Conservation (phyloP, 2,329 filamentous ascomycete genomes). For the Microsporum audouinii region DNA sequence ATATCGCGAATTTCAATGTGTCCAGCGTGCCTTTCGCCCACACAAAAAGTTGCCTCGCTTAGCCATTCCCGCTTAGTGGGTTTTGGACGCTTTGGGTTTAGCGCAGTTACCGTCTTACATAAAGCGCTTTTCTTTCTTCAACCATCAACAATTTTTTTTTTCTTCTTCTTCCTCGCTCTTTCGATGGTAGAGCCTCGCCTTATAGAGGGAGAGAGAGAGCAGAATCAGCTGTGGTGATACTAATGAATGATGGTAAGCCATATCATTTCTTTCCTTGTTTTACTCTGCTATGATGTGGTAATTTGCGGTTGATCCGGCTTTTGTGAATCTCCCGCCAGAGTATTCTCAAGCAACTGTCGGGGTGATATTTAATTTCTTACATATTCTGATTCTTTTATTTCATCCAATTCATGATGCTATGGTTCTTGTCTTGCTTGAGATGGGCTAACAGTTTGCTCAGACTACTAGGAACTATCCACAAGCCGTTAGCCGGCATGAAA, state of each 20-base stretch:
- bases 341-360: slow-evolving; percentile 60
- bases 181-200: slow-evolving; percentile 4
- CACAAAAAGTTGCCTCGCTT: slow-evolving; percentile 14
- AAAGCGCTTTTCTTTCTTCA: slow-evolving; percentile 3
- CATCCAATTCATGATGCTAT: neutral
- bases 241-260: slow-evolving; percentile 16
- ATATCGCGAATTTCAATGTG: slow-evolving; percentile 16
- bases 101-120: slow-evolving; percentile 7
- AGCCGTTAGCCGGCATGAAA: slow-evolving; percentile 19
- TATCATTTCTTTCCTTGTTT: slow-evolving; percentile 10
- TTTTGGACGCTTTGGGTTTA: slow-evolving; percentile 13
- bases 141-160: slow-evolving; percentile 4
- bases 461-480: slow-evolving; percentile 3
- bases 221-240: neutral
- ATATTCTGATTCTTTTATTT: slow-evolving; percentile 68
- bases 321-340: slow-evolving; percentile 87
- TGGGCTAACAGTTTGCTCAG: slow-evolving; percentile 7
- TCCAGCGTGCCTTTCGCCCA: slow-evolving; percentile 11
- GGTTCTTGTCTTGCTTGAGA: neutral
- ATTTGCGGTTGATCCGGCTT: slow-evolving; percentile 94
- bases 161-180: slow-evolving; percentile 16
- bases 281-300: slow-evolving; percentile 66
- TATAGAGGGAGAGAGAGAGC: neutral
- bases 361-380: slow-evolving; percentile 94
- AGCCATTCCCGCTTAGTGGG: slow-evolving; percentile 5